Evolutionary conservation across 495 filamentous ascomycete genomes (phyloP).

Genomic region (Staphylotrichum tortipilum): DNA sequence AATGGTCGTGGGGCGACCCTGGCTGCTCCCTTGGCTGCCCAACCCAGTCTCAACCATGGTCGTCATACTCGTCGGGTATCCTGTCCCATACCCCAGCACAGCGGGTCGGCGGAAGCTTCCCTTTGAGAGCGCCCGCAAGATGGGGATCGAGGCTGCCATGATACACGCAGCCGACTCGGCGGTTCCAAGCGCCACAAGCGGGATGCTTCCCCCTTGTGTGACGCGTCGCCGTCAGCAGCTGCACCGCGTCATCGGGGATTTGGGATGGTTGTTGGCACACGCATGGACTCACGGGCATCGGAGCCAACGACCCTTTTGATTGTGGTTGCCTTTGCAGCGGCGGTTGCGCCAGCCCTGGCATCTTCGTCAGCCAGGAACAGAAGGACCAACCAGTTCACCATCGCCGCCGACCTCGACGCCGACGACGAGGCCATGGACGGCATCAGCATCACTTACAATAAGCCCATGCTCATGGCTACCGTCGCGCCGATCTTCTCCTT

Average conservation of each 20-base stretch:
- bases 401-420: too few species aligned
- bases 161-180: constrained; percentile 29
- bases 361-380: neutral
- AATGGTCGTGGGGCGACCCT: neutral
- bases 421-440: too few species aligned
- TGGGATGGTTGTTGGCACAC: neutral
- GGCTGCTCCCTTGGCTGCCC: neutral
- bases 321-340: constrained; percentile 20
- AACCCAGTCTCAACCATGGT: constrained; percentile 11
- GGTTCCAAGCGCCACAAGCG: constrained; percentile 18
- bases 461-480: constrained; percentile 32
- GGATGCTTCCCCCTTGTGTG: constrained; percentile 7
- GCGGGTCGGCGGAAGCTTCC: neutral
- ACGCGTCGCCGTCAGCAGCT: neutral
- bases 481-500: constrained; percentile 31
- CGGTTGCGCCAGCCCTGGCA: constrained; percentile 23
- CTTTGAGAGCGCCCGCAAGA: constrained; percentile 25
- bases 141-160: constrained; percentile 30
- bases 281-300: constrained; percentile 6
- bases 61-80: constrained; percentile 8
- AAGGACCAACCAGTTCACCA: too few species aligned
- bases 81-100: constrained; percentile 13
- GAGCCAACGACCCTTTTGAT: constrained; percentile 5
- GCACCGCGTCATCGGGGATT: too few species aligned
- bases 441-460: constrained; percentile 26